phyloP scores from a whole-genome alignment of 2,329 filamentous ascomycete species.

The Alternaria burnsii region DNA sequence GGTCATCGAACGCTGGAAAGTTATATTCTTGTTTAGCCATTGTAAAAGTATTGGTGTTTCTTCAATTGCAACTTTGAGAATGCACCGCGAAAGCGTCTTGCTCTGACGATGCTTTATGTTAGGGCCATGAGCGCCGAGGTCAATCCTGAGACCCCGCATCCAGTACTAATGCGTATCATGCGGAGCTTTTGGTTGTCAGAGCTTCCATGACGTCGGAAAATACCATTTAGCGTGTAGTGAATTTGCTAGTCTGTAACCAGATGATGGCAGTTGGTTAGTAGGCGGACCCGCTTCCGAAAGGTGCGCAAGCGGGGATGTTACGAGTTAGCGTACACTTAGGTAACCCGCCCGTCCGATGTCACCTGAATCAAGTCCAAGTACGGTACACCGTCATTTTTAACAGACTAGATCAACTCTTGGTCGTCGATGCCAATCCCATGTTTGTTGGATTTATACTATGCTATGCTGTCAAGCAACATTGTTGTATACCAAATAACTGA shows the following conservation, averaged over 20 bases:
- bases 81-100: not conserved
- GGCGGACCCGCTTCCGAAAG: not conserved
- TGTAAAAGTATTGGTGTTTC: not conserved
- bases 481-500: not conserved
- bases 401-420: not conserved
- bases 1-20: constrained; percentile 45
- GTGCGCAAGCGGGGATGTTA: not conserved
- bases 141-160: constrained; percentile 8
- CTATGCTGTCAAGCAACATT: not conserved
- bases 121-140: constrained; percentile 1
- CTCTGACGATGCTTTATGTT: not conserved
- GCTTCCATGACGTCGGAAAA: constrained; percentile 4
- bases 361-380: not conserved
- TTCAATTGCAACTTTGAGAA: not conserved
- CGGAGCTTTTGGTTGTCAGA: not conserved
- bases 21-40: constrained; percentile 25
- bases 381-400: not conserved
- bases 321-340: not conserved
- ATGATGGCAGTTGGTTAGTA: not conserved
- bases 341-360: constrained; percentile 4
- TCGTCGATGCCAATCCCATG: not conserved
- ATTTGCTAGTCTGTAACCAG: not conserved
- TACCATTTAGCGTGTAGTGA: not conserved
- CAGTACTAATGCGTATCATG: not conserved
- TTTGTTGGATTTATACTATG: not conserved